Evolutionary conservation across 2,329 filamentous ascomycete species (phyloP).

Genomic region (Nothomitra cinnamomea): DNA sequence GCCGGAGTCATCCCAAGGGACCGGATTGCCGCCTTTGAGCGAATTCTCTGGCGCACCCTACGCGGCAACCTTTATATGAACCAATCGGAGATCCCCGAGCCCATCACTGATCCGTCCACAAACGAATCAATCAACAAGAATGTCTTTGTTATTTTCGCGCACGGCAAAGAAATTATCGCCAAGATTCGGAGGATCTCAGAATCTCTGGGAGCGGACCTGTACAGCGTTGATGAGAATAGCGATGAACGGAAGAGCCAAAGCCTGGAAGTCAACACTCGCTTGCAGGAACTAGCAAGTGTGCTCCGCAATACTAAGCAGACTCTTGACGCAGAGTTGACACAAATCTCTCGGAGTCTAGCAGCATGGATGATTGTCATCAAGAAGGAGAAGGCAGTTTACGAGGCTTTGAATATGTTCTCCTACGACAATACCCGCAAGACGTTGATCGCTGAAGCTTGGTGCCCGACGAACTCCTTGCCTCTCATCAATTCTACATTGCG

Average conservation of each 20-base stretch:
- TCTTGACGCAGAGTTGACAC: constrained; percentile 77
- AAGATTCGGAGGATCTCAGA: constrained; percentile 99
- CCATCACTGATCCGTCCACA: constrained; percentile 76
- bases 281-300: constrained; percentile 83
- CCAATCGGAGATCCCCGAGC: constrained; percentile 92
- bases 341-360: constrained; percentile 81
- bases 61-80: constrained; percentile 99
- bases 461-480: constrained; percentile 75
- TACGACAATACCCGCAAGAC: constrained; percentile 94
- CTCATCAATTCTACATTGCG: constrained; percentile 86
- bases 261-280: constrained; percentile 86
- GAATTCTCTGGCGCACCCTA: constrained; percentile 91
- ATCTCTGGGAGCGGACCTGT: constrained; percentile 86
- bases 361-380: constrained; percentile 96
- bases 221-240: constrained; percentile 94
- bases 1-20: constrained; percentile 89
- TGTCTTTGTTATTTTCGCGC: constrained; percentile 97
- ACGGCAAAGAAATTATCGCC: constrained; percentile 93
- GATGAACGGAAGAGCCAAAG: constrained; percentile 91
- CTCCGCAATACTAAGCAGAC: constrained; percentile 90
- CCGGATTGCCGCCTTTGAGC: constrained; percentile 85
- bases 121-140: constrained; percentile 94
- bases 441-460: constrained; percentile 94
- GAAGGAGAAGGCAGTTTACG: constrained; percentile 96
- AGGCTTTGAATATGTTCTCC: constrained; percentile 88